Conservation (phyloP, 352 stramenopile genomes). For the Blastocystis sp. region DNA sequence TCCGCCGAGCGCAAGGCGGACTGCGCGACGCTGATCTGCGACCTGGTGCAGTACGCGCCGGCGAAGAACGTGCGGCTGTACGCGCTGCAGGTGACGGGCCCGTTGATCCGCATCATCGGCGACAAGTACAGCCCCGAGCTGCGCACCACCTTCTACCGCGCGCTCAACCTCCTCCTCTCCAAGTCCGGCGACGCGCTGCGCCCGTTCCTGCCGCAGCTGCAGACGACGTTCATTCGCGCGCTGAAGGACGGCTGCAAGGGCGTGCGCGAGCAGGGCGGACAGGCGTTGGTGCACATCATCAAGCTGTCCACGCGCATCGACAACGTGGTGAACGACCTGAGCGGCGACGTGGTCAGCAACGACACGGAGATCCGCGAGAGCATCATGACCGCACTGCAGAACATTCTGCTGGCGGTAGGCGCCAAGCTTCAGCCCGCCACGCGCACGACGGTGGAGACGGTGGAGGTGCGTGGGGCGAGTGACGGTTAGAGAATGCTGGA, state of each 20-base stretch:
- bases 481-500: slow-evolving; percentile 56
- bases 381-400: slow-evolving; percentile 41
- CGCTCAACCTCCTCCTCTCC: slow-evolving; percentile 88
- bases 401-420: slow-evolving; percentile 5
- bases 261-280: slow-evolving; percentile 85
- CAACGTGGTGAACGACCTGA: slow-evolving; percentile 88
- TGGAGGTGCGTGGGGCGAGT: background rate
- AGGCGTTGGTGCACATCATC: slow-evolving; percentile 87
- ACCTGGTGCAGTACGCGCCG: slow-evolving; percentile 64
- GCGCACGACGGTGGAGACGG: slow-evolving; percentile 4
- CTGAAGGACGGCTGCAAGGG: slow-evolving; percentile 82
- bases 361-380: slow-evolving; percentile 48
- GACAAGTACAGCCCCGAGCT: slow-evolving; percentile 94
- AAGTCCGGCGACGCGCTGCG: slow-evolving; percentile 93
- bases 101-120: slow-evolving; percentile 96
- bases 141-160: slow-evolving; percentile 95
- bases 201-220: slow-evolving; percentile 98
- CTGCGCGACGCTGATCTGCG: slow-evolving; percentile 55
- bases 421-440: slow-evolving; percentile 22
- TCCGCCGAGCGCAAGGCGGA: slow-evolving; percentile 47
- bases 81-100: slow-evolving; percentile 91
- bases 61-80: slow-evolving; percentile 76
- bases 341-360: slow-evolving; percentile 1
- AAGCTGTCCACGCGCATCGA: slow-evolving; percentile 89
- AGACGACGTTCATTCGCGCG: slow-evolving; percentile 98